Base-by-base conservation (phyloP, 257 asterid species). In the Pogostemon cablin region DNA sequence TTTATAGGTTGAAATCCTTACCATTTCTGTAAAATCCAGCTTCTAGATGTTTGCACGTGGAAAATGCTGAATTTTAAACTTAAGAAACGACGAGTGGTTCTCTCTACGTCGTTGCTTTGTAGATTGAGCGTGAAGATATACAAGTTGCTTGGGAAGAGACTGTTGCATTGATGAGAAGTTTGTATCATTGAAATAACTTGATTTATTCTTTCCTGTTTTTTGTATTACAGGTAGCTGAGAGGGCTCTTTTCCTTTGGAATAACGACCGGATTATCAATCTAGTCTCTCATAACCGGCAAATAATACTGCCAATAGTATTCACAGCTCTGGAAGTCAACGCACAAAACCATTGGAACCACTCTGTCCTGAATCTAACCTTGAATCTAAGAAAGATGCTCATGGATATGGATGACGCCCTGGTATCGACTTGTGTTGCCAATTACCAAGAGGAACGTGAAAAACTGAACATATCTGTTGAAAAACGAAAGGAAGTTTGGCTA, bases 221-320 rank as follows among this genome's bases (percentile, higher is more conserved):
- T 34, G 20, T 9, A 1, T 41, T 72, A 39, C 82, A 93, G 97
- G 98, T 90, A 73, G 96, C 98, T 7, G 98, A 93, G 82, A 88
- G 96, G 81, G 84, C 96, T 54, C 82, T 89, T 59, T 85, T 89
- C 83, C 83, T 92, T 0, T 92, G 96, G 96, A 89, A 92, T 62
- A 92, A 90, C 43, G 92, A 87, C 69, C 90, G 85, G 62, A 75
- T 93, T 43, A 50, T 85, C 38, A 87, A 83, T 67, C 85, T 88
- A 63, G 78, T 93, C 3, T 86, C 85, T 50, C 92, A 82, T 17
- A 93, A 93, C 71, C 87, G 96, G 58, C 87, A 86, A 61, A 83
- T 79, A 5, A 82, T 93, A 54, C 82, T 93, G 69, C 98, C 98
- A 0, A 83, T 93, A 57, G 69, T 90, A 41, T 78, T 88, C 75